Evolutionary conservation across 306 rosid genomes (phyloP).

Genomic region (Rosa rugosa): DNA sequence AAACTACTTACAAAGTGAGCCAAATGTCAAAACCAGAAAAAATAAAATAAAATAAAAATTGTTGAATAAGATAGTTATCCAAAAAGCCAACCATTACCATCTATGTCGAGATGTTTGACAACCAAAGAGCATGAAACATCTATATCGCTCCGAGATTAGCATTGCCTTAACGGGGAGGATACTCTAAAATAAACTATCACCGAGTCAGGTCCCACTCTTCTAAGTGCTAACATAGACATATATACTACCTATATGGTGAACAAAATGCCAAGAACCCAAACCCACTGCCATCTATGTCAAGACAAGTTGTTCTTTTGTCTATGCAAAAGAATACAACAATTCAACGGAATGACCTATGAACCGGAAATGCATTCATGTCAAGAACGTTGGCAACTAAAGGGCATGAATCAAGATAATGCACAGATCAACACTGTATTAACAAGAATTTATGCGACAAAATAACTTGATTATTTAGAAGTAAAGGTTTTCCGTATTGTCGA

Average conservation of each 20-base stretch:
- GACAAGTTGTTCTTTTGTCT: background rate
- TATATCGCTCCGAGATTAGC: background rate
- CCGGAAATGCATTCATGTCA: background rate
- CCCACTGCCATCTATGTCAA: slow-evolving; percentile 6
- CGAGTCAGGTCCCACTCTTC: background rate
- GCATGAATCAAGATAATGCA: background rate
- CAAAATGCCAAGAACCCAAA: background rate
- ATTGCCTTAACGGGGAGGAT: background rate
- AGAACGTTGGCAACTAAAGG: background rate
- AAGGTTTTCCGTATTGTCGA: background rate
- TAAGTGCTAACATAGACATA: slow-evolving; percentile 1
- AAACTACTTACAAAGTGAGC: background rate
- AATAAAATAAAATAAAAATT: background rate
- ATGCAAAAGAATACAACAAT: background rate
- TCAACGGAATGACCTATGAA: background rate
- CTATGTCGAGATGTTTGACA: background rate
- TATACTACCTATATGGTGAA: background rate
- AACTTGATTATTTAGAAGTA: background rate
- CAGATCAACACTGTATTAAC: background rate
- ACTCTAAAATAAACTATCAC: background rate
- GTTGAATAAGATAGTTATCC: background rate
- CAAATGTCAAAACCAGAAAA: background rate
- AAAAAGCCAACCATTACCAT: background rate
- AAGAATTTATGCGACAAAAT: background rate
- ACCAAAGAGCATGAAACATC: background rate